Evolutionary conservation across 352 stramenopile genomes (phyloP), one percentile per base, ranked within the genome.

Genomic region (Elongisporangium anandrum): DNA sequence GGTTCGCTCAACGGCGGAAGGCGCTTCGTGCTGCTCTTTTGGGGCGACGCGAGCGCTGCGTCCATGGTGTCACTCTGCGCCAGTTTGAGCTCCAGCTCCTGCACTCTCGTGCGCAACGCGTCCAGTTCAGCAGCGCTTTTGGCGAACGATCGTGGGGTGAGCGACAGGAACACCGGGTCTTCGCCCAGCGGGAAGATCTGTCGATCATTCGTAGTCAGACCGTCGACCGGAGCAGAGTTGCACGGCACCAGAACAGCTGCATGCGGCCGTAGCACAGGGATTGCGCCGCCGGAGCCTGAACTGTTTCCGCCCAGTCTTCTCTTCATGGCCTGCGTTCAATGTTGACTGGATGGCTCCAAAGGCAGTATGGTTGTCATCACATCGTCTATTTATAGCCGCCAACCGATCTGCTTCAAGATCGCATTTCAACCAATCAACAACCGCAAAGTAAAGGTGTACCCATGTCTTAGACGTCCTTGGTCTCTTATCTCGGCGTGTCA

Each of bases 81-180:
- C 45, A 90, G 66, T 47, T 82, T 72, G 19, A 77, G 68, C 54
- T 90, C 74, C 5, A 88, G 66, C 15, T 85, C 74, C 3, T 72
- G 56, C 1, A 88, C 76, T 21, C 78, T 69, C 8, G 56, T 80
- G 24, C 71, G 71, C 29, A 88, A 29, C 6, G 72, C 66, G 19
- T 85, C 70, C 0, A 88, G 69, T 39, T 87, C 78, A 0, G 76
- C 70, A 58, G 86, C 73, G 26, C 60, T 88, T 41, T 80, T 75
- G 1, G 81, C 78, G n/a, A 87, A 60, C 4, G 75, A 76, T 3
- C 78, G 70, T 4, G 77, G 78, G 15, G 75, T 88, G 17, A 90
- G 75, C 23, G 65, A 72, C 45, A 73, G 63, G 23, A 85, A 50
- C 10, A 55, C 64, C 5, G 74, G 74, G 22, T 86, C 68, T 13